phyloP scores from a whole-genome alignment of 352 stramenopile species.

The Phytophthora tentaculata region DNA sequence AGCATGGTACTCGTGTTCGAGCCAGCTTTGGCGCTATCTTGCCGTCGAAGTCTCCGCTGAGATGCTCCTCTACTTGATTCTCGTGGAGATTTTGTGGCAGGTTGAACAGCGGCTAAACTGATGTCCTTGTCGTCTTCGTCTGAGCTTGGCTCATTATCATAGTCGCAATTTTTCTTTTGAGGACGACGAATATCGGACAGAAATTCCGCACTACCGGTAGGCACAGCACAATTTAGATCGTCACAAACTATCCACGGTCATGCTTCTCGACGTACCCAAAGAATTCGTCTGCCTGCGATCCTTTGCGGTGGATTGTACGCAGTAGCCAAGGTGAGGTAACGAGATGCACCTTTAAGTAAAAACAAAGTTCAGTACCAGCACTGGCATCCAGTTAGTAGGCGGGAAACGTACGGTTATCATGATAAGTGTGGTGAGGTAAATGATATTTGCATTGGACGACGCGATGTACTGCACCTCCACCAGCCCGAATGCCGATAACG shows the following conservation, averaged over 20 bases:
- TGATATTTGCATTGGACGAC: slow-evolving; percentile 58
- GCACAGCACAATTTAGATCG: too few species aligned
- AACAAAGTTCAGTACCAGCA: slow-evolving; percentile 8
- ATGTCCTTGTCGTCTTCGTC: slow-evolving; percentile 11
- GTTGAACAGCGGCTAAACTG: slow-evolving; percentile 11
- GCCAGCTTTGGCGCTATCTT: slow-evolving; percentile 14
- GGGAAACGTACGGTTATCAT: slow-evolving; percentile 54
- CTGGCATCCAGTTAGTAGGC: not conserved
- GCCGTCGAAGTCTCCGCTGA: slow-evolving; percentile 14
- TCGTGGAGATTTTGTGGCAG: slow-evolving; percentile 20
- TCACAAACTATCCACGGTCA: too few species aligned
- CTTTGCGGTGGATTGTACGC: slow-evolving; percentile 72
- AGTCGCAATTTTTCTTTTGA: slow-evolving; percentile 21
- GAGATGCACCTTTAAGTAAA: slow-evolving; percentile 54
- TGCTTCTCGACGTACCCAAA: slow-evolving; percentile 58
- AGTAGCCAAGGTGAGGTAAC: slow-evolving; percentile 66
- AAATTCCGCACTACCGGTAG: slow-evolving; percentile 75
- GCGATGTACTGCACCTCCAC: slow-evolving; percentile 64
- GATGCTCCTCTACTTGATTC: slow-evolving; percentile 6
- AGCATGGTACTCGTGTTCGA: slow-evolving; percentile 31
- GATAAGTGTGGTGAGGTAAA: slow-evolving; percentile 71
- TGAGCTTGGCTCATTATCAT: slow-evolving; percentile 26
- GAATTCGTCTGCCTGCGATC: slow-evolving; percentile 69
- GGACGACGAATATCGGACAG: slow-evolving; percentile 45
- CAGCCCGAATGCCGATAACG: slow-evolving; percentile 65